Percentiles rank a stretch among this genome's conserved stretches.
phyloP scores from a whole-genome alignment of 2,329 filamentous ascomycete species.

The Fusarium heterosporum region DNA sequence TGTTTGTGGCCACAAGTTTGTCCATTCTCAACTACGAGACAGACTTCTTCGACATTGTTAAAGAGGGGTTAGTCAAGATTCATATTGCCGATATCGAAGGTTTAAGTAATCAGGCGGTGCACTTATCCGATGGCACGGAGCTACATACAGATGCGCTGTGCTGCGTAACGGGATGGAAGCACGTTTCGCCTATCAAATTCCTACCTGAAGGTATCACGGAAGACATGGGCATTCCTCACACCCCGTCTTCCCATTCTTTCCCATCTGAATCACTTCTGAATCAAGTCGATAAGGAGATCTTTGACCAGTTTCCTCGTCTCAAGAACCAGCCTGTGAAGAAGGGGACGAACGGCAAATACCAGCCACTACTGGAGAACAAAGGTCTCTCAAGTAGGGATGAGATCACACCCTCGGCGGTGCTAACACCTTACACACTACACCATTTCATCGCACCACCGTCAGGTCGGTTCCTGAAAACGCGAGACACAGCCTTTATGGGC shows the following conservation, averaged over 20 bases:
- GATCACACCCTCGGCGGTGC: conserved; percentile 37
- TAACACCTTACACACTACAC: conserved; percentile 56
- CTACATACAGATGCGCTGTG: conserved; percentile 60
- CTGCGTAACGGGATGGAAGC: conserved; percentile 65
- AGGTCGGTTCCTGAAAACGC: conserved; percentile 49
- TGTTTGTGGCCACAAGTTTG: conserved; percentile 62
- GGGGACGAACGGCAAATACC: conserved; percentile 56
- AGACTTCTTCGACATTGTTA: conserved; percentile 63
- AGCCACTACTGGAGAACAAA: conserved; percentile 56
- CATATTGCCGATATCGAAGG: conserved; percentile 60
- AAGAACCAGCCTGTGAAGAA: conserved; percentile 59
- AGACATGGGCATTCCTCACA: conserved; percentile 62
- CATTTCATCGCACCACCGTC: conserved; percentile 61
- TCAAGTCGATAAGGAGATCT: conserved; percentile 64
- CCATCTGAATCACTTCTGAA: conserved; percentile 49
- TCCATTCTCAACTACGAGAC: conserved; percentile 66
- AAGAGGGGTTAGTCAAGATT: conserved; percentile 59
- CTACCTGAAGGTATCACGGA: conserved; percentile 59
- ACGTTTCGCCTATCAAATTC: conserved; percentile 52
- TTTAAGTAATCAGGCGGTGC: conserved; percentile 54
- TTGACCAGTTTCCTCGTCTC: conserved; percentile 65
- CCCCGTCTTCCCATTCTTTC: conserved; percentile 48
- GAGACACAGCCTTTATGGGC: conserved; percentile 60
- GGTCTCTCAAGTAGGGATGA: conserved; percentile 51
- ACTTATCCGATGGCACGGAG: conserved; percentile 55